Base-by-base conservation (phyloP, 257 asterid species). In the Solanum acaule region DNA sequence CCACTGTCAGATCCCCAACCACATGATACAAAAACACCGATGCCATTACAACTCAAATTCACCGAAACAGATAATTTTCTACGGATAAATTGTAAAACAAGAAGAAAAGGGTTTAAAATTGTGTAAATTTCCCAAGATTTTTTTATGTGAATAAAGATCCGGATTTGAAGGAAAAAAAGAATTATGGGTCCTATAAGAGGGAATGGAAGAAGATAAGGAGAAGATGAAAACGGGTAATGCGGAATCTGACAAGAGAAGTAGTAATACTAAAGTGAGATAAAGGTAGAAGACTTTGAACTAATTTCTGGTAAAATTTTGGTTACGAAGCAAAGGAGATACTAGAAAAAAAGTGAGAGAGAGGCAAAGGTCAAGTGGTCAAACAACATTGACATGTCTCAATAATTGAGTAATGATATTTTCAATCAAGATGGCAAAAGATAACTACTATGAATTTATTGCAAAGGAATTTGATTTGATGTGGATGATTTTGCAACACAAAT, bases 1-100 rank as follows among this genome's bases (percentile, higher is more conserved):
- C 99, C 87, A 97, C 99, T 10, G 99, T 97, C 90, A 97, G 96
- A 96, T 97, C 99, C 88, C 99, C 99, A 20, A 96, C 98, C 22
- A 97, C 99, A 90, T 97, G 99, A 93, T 94, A 93, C 87, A 97
- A 88, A 88, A 97, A 96, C 91, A 97, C 93, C 59, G 99, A 94
- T 12, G 98, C 98, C 99, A 97, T 97, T 12, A 73, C 72, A 71
- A 33, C 35, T 27, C 76, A 70, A 88, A 61, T 34, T 33, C 31
- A 8, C 81, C 44, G 35, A 73, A 73, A 73, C 40, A 35, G 49
- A 11, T 73, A 16, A 56, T 49, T 49, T 49, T 52, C 76, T 70
- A 52, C 37, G 35, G 35, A 27, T 13, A 68, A 67, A 70, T 70
- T 70, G 77, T 16, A 49, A 70, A 70, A 29, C 38, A 70, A 70